Evolutionary conservation across 2,329 filamentous ascomycete species (phyloP), one percentile per base, ranked within the genome.

Genomic region (Ampelomyces quisqualis): DNA sequence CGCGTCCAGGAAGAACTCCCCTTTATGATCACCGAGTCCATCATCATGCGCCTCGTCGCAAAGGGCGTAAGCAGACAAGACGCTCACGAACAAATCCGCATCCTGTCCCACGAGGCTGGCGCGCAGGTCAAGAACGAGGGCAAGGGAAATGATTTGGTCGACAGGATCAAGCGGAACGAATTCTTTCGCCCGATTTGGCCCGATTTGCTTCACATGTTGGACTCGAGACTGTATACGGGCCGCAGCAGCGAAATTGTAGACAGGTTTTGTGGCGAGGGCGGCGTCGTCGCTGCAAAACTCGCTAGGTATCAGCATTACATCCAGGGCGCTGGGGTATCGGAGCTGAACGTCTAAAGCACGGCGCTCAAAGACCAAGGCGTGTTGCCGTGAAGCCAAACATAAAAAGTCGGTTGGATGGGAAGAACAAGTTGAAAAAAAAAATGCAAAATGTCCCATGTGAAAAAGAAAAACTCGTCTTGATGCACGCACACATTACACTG

Each of bases 61-160:
- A 78, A 83, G 60, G 88, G 87, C 21, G 78, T 75, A 19, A 86
- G 81, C 7, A 75, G 89, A 35, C 88, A 94, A 65, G 87, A 90
- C 40, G 85, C 88, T 1, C 90, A 95, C 69, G 90, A 95, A 72
- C 74, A 91, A 68, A 90, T 95, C 58, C 84, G 69, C 38, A 86
- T 95, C 1, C 77, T 95, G 30, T 87, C 80, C 2, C 85, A 90
- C 71, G 75, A 94, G 70, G 88, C 89, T 0, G 79, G 77, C 29
- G 74, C 77, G 21, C 81, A 85, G 8, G 84, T 89, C 27, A 87
- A 87, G 73, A 77, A 81, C 57, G 73, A 85, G 67, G 88, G 88
- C 23, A 81, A 83, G 55, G 73, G 80, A 38, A 95, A 95, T 61
- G 89, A 95, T 64, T 76, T 95, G 2, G 81, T 95, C 10, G 82